A percentile compares a stretch with the other conserved stretches of the same genome.
Conservation (phyloP, 805 yeast genomes). For the Myxozyma neotropica region DNA sequence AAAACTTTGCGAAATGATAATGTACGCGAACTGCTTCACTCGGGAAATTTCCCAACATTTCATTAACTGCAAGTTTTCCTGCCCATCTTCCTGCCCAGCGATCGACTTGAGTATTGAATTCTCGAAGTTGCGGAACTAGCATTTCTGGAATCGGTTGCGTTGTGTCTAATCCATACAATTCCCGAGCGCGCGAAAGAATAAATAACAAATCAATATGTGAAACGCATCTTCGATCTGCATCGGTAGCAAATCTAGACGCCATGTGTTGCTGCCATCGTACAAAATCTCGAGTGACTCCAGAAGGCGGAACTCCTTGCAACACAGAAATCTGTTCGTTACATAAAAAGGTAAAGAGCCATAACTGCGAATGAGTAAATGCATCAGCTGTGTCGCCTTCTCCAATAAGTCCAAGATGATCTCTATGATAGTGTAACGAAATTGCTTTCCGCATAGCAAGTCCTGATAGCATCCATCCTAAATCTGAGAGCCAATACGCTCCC, state of each 20-base stretch:
- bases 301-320: constrained; percentile 27
- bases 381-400: constrained; percentile 12
- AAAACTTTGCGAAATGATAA: constrained; percentile 25
- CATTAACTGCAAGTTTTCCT: constrained; percentile 12
- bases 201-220: constrained; percentile 26
- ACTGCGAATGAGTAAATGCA: constrained; percentile 18
- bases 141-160: constrained; percentile 16
- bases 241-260: constrained; percentile 12
- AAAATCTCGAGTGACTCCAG: constrained; percentile 18
- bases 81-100: constrained; percentile 27
- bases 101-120: constrained; percentile 21
- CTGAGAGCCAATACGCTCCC: constrained; percentile 28
- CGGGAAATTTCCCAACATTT: constrained; percentile 20
- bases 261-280: constrained; percentile 23
- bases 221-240: constrained; percentile 18
- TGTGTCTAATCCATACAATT: constrained; percentile 22
- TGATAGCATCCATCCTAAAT: constrained; percentile 25
- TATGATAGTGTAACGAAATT: constrained; percentile 19
- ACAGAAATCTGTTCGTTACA: constrained; percentile 27
- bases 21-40: constrained; percentile 26
- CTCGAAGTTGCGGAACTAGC: constrained; percentile 20
- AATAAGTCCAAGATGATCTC: constrained; percentile 2
- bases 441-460: constrained; percentile 22
- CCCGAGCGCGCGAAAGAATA: constrained; percentile 20
- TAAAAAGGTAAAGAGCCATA: constrained; percentile 24